Conservation (phyloP, 805 yeast species). For the Saccharomycopsis schoenii region DNA sequence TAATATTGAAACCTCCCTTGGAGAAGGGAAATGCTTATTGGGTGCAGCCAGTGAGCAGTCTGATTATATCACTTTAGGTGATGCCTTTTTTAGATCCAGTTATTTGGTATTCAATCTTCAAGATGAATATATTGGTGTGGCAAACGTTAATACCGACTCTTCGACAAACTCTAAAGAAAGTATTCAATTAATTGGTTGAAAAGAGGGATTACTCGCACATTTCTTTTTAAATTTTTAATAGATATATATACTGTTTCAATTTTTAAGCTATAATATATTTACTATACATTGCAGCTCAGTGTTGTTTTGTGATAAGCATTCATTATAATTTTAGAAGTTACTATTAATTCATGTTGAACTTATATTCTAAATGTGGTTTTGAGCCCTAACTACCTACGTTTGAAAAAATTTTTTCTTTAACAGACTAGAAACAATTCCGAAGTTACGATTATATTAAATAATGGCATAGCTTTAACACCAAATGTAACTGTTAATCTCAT, state of each 20-base stretch:
- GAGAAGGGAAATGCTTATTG: conserved; percentile 3
- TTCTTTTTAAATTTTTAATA: no score
- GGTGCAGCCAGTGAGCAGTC: conserved; percentile 3
- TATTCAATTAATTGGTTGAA: neutral
- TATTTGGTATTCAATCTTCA: conserved; percentile 48
- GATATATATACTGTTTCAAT: neutral
- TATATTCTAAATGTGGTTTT: neutral
- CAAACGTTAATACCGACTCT: conserved; percentile 27
- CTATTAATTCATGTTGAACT: neutral
- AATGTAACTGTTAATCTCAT: no score
- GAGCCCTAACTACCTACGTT: neutral
- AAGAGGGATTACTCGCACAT: no score
- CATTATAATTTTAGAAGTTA: neutral
- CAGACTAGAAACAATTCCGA: neutral
- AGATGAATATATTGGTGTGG: conserved; percentile 32
- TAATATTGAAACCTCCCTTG: conserved; percentile 5
- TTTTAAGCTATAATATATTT: neutral
- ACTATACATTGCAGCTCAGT: neutral
- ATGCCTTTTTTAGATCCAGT: conserved; percentile 40
- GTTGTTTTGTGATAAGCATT: neutral
- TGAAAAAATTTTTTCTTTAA: neutral
- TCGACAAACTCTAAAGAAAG: neutral
- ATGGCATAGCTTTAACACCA: no score
- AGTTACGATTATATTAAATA: neutral
- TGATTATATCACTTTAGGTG: conserved; percentile 38